A percentile compares a stretch with the other conserved stretches of the same genome.
phyloP scores from a whole-genome alignment of 2,329 filamentous ascomycete genomes.

The Coniochaeta hoffmannii region DNA sequence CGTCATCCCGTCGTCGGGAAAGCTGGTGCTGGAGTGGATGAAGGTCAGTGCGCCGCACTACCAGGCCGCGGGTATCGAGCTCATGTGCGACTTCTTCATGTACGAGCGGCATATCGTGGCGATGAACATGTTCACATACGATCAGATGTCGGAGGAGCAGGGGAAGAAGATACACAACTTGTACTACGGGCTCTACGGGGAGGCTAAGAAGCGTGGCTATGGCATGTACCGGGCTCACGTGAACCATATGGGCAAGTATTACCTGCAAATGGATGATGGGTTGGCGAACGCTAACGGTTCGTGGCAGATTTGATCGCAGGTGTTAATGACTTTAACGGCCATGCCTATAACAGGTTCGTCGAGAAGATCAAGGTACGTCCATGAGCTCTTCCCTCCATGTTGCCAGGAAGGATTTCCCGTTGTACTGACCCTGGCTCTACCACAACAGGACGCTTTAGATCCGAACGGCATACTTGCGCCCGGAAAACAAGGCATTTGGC shows the following conservation, averaged over 20 bases:
- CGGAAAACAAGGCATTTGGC: slow-evolving; percentile 32
- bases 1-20: slow-evolving; percentile 28
- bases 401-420: not conserved
- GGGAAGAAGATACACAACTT: slow-evolving; percentile 25
- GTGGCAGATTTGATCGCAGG: slow-evolving; percentile 25
- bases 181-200: slow-evolving; percentile 24
- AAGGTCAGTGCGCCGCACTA: slow-evolving; percentile 30
- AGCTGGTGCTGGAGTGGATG: slow-evolving; percentile 32
- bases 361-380: slow-evolving; percentile 27
- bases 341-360: slow-evolving; percentile 29
- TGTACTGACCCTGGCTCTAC: not conserved
- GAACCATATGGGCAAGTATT: slow-evolving; percentile 29
- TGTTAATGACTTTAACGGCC: slow-evolving; percentile 29
- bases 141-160: slow-evolving; percentile 32
- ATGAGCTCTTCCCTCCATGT: not conserved
- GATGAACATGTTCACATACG: slow-evolving; percentile 39
- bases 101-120: slow-evolving; percentile 37
- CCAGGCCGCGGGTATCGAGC: slow-evolving; percentile 32
- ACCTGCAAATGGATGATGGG: not conserved
- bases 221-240: slow-evolving; percentile 30
- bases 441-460: slow-evolving; percentile 24
- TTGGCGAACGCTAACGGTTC: slow-evolving; percentile 4
- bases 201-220: slow-evolving; percentile 26
- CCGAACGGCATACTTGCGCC: slow-evolving; percentile 28
- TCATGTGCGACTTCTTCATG: slow-evolving; percentile 41